Percentiles rank a stretch among this genome's conserved stretches.
phyloP scores from a whole-genome alignment of 345 rosid species.

The Carallia brachiata region DNA sequence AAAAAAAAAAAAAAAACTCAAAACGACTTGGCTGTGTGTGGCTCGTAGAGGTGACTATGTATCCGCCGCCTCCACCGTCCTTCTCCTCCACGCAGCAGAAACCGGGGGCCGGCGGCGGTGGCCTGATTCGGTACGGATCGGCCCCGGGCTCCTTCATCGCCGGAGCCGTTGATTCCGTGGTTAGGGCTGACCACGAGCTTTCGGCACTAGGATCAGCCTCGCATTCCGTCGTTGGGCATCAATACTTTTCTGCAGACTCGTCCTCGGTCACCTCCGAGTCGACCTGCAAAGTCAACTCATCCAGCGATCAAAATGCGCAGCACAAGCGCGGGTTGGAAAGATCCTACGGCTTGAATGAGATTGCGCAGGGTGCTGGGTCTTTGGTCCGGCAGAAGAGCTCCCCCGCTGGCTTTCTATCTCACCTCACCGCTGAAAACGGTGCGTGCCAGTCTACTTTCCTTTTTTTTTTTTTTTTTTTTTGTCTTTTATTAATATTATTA shows the following conservation, averaged over 20 bases:
- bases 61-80: no score
- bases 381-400: constrained; percentile 86
- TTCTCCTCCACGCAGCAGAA: constrained; percentile 50
- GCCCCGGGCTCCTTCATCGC: constrained; percentile 79
- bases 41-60: no score
- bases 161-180: constrained; percentile 66
- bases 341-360: constrained; percentile 59
- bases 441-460: neutral
- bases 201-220: constrained; percentile 1
- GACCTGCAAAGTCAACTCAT: constrained; percentile 66
- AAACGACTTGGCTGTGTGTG: no score
- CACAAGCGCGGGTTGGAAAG: constrained; percentile 43
- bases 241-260: constrained; percentile 61
- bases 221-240: constrained; percentile 31
- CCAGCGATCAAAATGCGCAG: constrained; percentile 28
- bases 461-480: no score
- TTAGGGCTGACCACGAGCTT: constrained; percentile 32
- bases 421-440: constrained; percentile 60
- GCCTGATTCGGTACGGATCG: constrained; percentile 71
- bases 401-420: constrained; percentile 75
- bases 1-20: no score
- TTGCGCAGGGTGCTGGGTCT: constrained; percentile 39
- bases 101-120: constrained; percentile 32
- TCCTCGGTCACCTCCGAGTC: constrained; percentile 70
- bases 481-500: no score